Base-by-base conservation (phyloP, 805 yeast genomes). In the Sungouiozyma ichnusensis region DNA sequence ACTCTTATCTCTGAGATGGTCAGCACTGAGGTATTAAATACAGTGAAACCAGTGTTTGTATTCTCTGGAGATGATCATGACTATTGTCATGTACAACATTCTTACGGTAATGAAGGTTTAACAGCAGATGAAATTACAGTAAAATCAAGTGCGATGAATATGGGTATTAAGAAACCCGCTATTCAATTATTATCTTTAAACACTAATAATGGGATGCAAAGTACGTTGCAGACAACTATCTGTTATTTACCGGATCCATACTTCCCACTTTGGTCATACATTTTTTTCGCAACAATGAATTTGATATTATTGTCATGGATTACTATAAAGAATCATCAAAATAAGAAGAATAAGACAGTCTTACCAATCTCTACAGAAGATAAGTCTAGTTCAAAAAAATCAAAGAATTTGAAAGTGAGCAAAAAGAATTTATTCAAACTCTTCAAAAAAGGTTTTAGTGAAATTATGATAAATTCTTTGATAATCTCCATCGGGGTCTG, bases 31-130 rank as follows among this genome's bases (percentile, higher is more conserved):
- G 69, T 92, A 4, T 62, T 92, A 36, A 52, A 68, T 5, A 65
- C 62, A 8, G 58, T 90, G 1, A 63, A 72, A 37, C 99, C 99
- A 0, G 68, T 68, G 14, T 60, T 79, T 9, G 70, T 84, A 3
- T 85, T 87, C 55, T 77, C 94, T 4, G 99, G 98, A 1, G 99
- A 92, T 60, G 98, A 92, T 59, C 99, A 92, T 64, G 98, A 92
- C 60, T 87, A 85, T 52, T 92, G 99, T 60, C 85, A 83, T 49
- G 72, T 81, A 24, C 63, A 65, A 16, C 97, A 90, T 57, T 33
- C 48, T 9, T 56, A 64, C 44, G 48, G 48, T 0, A 38, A 35
- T 6, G 44, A 51, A 35, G 57, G 55, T 13, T 59, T 56, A 1
- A 52, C 48, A 2, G 69, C 76, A 2, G 80, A 79, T 40, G 98